Conservation (phyloP, 2,329 filamentous ascomycete genomes). For the Clarireedia hainanense region DNA sequence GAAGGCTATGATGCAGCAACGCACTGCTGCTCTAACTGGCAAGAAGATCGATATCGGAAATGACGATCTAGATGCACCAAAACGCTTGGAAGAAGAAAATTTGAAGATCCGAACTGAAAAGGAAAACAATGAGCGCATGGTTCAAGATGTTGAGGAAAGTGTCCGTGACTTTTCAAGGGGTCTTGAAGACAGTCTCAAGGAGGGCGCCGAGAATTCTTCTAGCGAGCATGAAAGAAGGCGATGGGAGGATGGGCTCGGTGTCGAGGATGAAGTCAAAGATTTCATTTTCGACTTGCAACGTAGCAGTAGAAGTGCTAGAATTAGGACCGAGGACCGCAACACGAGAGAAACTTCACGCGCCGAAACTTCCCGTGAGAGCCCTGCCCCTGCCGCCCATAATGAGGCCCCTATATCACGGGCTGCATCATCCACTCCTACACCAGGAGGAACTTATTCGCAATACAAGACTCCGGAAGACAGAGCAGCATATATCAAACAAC, state of each 20-base stretch:
- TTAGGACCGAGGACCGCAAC: constrained; percentile 50
- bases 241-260: constrained; percentile 93
- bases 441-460: constrained; percentile 63
- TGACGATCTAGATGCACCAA: constrained; percentile 71
- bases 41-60: constrained; percentile 62
- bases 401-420: constrained; percentile 39
- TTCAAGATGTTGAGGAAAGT: constrained; percentile 91
- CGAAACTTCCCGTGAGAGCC: constrained; percentile 34
- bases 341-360: constrained; percentile 22
- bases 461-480: constrained; percentile 91
- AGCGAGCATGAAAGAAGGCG: constrained; percentile 85
- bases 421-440: constrained; percentile 35
- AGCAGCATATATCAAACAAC: constrained; percentile 92
- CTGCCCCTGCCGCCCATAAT: constrained; percentile 28
- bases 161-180: constrained; percentile 80
- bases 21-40: constrained; percentile 84
- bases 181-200: constrained; percentile 81
- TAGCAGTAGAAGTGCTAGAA: constrained; percentile 67
- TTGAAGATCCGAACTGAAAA: constrained; percentile 74
- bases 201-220: constrained; percentile 64
- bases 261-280: constrained; percentile 93
- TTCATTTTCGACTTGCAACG: constrained; percentile 97
- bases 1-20: constrained; percentile 97
- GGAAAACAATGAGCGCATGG: constrained; percentile 94
- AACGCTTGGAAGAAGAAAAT: constrained; percentile 82